Evolutionary conservation across 148 eudicot species (phyloP).

Genomic region (Rhododendron griersonianum): DNA sequence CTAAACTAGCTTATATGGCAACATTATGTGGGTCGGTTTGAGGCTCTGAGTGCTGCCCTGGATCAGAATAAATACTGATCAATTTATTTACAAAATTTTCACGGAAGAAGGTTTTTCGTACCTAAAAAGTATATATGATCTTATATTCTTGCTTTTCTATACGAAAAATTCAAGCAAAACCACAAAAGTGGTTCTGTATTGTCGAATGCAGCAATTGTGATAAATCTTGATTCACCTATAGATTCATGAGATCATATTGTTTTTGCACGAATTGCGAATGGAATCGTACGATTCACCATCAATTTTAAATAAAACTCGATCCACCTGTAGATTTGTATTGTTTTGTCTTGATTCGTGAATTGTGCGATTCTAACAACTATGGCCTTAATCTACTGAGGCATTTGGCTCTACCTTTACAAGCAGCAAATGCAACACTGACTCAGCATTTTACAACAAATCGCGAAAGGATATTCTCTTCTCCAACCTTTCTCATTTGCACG

Average conservation of each 20-base stretch:
- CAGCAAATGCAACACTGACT: neutral
- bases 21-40: no score
- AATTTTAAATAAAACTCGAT: no score
- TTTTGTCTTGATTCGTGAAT: neutral
- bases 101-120: no score
- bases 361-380: neutral
- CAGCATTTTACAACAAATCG: neutral
- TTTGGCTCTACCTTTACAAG: neutral
- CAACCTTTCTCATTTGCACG: slow-evolving; percentile 74
- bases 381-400: neutral
- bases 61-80: no score
- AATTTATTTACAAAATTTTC: no score
- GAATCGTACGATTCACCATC: neutral
- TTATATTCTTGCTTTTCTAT: neutral
- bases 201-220: neutral
- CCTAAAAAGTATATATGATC: neutral
- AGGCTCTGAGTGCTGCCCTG: neutral
- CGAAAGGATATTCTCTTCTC: slow-evolving; percentile 58
- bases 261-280: neutral
- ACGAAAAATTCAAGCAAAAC: neutral
- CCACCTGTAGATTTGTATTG: no score
- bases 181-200: neutral
- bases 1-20: neutral
- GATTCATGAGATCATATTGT: no score
- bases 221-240: neutral